These are phyloP conservation scores for Pseudopyrenochaeta lycopersici DNA, from an alignment of 2,329 filamentous ascomycete genomes.

Conservation along the genomic window DNA sequence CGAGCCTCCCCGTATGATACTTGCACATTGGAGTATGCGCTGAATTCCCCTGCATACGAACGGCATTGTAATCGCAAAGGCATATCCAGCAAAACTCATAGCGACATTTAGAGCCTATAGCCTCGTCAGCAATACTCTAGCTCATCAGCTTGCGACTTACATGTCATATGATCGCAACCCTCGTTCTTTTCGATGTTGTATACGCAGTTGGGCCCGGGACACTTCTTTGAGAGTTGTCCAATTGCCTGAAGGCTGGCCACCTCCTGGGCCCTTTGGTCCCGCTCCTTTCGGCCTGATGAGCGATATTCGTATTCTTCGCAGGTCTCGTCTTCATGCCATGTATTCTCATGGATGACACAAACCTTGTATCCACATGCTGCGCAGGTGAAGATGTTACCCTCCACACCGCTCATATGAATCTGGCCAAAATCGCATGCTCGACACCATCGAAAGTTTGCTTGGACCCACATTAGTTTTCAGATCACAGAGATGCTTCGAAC, in stretches of 20 bases:
- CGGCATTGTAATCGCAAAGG: conserved; percentile 35
- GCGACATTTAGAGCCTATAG: conserved; percentile 42
- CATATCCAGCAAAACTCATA: conserved; percentile 55
- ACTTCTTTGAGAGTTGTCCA: conserved; percentile 47
- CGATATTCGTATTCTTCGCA: conserved; percentile 52
- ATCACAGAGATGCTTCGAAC: background rate
- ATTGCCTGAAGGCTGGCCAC: conserved; percentile 40
- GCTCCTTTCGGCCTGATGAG: conserved; percentile 29
- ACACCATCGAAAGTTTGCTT: conserved; percentile 65
- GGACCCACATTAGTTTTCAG: background rate
- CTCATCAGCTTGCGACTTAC: conserved; percentile 20
- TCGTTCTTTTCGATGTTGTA: conserved; percentile 53
- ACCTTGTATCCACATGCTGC: conserved; percentile 46
- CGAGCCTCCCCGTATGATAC: conserved; percentile 24
- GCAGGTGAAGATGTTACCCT: conserved; percentile 57
- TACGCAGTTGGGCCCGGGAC: conserved; percentile 46
- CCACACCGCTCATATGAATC: conserved; percentile 58
- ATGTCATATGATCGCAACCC: conserved; percentile 56
- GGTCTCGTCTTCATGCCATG: conserved; percentile 54
- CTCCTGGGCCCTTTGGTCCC: conserved; percentile 34
- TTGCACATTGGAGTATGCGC: conserved; percentile 30
- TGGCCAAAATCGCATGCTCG: conserved; percentile 63
- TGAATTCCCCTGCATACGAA: conserved; percentile 27
- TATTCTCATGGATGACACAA: conserved; percentile 47
- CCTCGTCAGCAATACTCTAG: conserved; percentile 7